Conservation (phyloP, 2,329 filamentous ascomycete genomes). For the Chrysosporium keratinophilum region DNA sequence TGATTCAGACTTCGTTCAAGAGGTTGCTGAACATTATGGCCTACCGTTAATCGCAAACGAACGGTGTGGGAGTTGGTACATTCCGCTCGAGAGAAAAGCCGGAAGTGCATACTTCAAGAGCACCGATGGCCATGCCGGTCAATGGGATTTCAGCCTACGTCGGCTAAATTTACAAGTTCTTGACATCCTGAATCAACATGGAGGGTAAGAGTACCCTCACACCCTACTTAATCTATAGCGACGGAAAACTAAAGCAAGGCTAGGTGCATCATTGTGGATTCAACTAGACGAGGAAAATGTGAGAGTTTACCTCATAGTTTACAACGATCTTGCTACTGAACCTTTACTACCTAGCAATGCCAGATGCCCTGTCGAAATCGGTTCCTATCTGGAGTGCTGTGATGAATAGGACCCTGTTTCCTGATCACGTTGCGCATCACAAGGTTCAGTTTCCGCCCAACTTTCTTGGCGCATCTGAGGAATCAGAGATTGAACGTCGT, state of each 20-base stretch:
- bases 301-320: constrained; percentile 23
- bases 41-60: constrained; percentile 83
- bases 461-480: constrained; percentile 63
- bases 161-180: constrained; percentile 77
- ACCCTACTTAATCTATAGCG: neutral
- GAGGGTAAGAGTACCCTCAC: constrained; percentile 45
- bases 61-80: constrained; percentile 93
- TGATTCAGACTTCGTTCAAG: constrained; percentile 64
- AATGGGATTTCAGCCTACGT: constrained; percentile 82
- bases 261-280: constrained; percentile 71
- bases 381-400: constrained; percentile 89
- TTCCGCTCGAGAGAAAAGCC: constrained; percentile 52
- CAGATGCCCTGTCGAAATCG: constrained; percentile 88
- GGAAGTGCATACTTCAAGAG: constrained; percentile 93
- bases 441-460: constrained; percentile 60
- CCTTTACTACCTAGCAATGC: constrained; percentile 56
- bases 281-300: constrained; percentile 81
- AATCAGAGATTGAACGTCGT: constrained; percentile 61
- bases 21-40: constrained; percentile 40
- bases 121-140: constrained; percentile 82
- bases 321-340: neutral
- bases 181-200: constrained; percentile 52
- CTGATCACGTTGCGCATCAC: constrained; percentile 40
- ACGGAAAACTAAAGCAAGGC: constrained; percentile 33
- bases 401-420: constrained; percentile 69